Conservation (phyloP, 305 asterid genomes). For the Fraxinus albicans region DNA sequence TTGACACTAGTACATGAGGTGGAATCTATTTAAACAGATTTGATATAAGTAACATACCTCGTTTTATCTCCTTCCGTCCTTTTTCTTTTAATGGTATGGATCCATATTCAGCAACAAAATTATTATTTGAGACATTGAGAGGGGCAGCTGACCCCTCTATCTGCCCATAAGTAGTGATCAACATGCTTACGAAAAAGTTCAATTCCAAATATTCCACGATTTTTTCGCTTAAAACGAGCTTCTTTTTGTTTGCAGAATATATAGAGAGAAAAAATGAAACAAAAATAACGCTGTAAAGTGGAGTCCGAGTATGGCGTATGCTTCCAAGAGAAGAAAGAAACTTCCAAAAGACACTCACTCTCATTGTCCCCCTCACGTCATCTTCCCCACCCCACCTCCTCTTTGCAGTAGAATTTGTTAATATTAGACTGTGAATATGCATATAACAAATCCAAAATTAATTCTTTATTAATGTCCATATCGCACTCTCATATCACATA, state of each 20-base stretch:
- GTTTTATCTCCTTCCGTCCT: too few relatives aligned
- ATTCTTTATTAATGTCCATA: not conserved
- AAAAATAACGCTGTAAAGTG: not conserved
- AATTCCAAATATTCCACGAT: not conserved
- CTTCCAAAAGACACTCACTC: conserved; percentile 17
- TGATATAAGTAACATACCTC: not conserved
- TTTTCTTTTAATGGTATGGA: not conserved
- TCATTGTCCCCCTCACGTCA: not conserved
- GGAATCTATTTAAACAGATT: too few relatives aligned
- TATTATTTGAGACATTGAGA: not conserved
- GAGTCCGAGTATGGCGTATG: not conserved
- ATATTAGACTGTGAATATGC: not conserved
- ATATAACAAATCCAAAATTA: not conserved
- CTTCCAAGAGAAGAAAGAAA: conserved; percentile 15
- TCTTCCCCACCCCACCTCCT: not conserved
- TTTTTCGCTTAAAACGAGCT: not conserved
- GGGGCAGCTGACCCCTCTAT: not conserved
- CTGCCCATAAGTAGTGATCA: too few relatives aligned
- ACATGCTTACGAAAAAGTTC: not conserved
- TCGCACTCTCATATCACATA: not conserved
- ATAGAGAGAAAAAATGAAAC: not conserved
- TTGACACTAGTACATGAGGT: too few relatives aligned
- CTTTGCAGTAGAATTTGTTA: not conserved
- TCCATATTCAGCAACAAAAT: not conserved
- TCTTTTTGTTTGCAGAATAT: not conserved